A percentile compares a stretch with the other conserved stretches of the same genome.
Evolutionary conservation across 176 grass and related monocot genomes (phyloP).

Genomic region (Musa troglodytarum): DNA sequence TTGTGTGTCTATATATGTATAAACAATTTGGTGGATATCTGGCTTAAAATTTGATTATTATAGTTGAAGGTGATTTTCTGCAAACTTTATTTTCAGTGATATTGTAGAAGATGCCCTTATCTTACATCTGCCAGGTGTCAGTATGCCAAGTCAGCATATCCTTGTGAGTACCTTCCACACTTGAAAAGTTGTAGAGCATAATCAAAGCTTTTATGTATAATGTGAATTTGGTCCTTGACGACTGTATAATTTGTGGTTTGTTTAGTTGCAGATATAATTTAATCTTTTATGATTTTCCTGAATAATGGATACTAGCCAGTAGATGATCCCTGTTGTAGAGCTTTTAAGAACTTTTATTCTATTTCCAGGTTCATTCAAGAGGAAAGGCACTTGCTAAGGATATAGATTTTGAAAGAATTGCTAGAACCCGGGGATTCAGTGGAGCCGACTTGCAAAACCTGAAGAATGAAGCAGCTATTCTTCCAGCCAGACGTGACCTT

Average conservation of each 20-base stretch:
- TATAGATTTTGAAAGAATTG: constrained; percentile 92
- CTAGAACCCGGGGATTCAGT: constrained; percentile 92
- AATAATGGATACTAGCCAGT: background rate
- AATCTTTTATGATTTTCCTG: background rate
- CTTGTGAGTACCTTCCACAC: background rate
- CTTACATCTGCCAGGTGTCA: too few relatives aligned
- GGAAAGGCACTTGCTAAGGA: constrained; percentile 90
- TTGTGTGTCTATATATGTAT: too few relatives aligned
- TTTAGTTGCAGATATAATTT: background rate
- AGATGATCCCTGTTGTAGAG: background rate
- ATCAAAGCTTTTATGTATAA: background rate
- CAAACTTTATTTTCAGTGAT: too few relatives aligned
- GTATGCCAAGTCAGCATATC: background rate
- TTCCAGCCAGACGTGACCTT: constrained; percentile 84
- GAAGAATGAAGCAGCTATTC: constrained; percentile 97
- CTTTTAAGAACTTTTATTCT: background rate
- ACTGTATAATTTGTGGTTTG: background rate
- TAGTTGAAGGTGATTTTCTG: too few relatives aligned
- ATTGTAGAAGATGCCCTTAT: too few relatives aligned
- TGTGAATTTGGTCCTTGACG: background rate
- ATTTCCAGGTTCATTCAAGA: constrained; percentile 81
- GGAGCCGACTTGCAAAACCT: constrained; percentile 96
- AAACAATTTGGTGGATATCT: too few relatives aligned
- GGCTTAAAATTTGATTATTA: too few relatives aligned
- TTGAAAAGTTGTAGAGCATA: background rate